Conservation (phyloP, 2,329 filamentous ascomycete species). For the Zymoseptoria crescenta region DNA sequence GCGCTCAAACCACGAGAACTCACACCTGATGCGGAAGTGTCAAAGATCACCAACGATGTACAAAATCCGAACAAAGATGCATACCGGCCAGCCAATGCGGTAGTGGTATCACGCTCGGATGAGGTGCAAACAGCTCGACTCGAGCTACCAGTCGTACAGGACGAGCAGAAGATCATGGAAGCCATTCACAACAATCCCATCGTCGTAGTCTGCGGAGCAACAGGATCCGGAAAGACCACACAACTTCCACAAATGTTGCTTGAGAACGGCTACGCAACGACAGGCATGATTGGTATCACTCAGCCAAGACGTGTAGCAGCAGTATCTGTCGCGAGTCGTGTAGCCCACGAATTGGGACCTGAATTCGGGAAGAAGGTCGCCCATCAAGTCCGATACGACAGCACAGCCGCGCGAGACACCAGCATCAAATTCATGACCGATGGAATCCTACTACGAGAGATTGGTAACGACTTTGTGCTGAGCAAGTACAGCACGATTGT, state of each 20-base stretch:
- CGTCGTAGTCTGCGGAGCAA: slow-evolving; percentile 87
- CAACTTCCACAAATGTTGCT: slow-evolving; percentile 95
- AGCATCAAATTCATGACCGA: slow-evolving; percentile 99
- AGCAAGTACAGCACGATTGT: slow-evolving; percentile 88
- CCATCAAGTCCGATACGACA: slow-evolving; percentile 91
- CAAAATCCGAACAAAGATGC: slow-evolving; percentile 40
- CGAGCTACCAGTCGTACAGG: slow-evolving; percentile 79
- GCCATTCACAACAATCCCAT: slow-evolving; percentile 86
- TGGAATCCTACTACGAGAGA: slow-evolving; percentile 85
- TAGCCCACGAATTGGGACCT: slow-evolving; percentile 69
- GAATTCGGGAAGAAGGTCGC: slow-evolving; percentile 69
- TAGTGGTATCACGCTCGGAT: slow-evolving; percentile 60
- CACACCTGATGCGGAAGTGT: slow-evolving; percentile 64
- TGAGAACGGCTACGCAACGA: slow-evolving; percentile 81
- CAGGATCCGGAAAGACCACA: slow-evolving; percentile 95
- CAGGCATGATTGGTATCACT: slow-evolving; percentile 85
- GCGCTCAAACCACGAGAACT: slow-evolving; percentile 60
- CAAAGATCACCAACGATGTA: slow-evolving; percentile 52
- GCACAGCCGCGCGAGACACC: slow-evolving; percentile 68
- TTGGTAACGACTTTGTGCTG: slow-evolving; percentile 79
- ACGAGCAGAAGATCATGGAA: slow-evolving; percentile 98
- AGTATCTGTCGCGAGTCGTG: slow-evolving; percentile 92
- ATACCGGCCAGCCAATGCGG: slow-evolving; percentile 64
- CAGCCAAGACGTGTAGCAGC: slow-evolving; percentile 92
- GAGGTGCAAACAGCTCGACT: slow-evolving; percentile 73